phyloP scores from a whole-genome alignment of 306 rosid genomes.

The Ormosia emarginata region DNA sequence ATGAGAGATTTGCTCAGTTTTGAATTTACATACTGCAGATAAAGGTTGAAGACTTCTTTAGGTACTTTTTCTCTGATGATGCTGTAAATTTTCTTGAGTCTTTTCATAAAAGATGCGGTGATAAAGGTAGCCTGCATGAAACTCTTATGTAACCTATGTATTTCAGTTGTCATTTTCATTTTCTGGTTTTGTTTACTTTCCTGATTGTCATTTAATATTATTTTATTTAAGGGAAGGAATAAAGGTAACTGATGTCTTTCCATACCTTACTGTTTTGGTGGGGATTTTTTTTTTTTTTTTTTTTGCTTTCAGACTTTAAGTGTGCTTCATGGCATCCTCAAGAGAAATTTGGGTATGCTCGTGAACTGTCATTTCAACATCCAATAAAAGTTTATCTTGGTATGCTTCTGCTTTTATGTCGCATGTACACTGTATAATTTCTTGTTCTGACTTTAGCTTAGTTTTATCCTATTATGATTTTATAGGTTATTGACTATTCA shows the following conservation, averaged over 20 bases:
- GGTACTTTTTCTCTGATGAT: constrained; percentile 67
- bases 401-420: constrained; percentile 35
- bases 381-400: constrained; percentile 96
- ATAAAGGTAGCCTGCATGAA: constrained; percentile 66
- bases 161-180: constrained; percentile 16
- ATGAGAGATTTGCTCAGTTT: constrained; percentile 7
- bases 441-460: not conserved
- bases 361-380: constrained; percentile 84
- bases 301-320: constrained; percentile 56
- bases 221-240: constrained; percentile 9
- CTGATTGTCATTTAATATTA: constrained; percentile 3
- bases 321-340: constrained; percentile 69
- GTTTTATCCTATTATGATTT: constrained; percentile 10
- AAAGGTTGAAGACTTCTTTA: constrained; percentile 81
- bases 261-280: not conserved
- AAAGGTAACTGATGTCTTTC: not conserved
- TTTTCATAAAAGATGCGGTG: constrained; percentile 77
- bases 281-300: not conserved
- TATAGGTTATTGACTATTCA: not conserved
- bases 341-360: constrained; percentile 69
- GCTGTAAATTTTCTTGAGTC: constrained; percentile 55
- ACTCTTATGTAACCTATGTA: not conserved
- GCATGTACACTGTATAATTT: not conserved
- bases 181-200: not conserved
- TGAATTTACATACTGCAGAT: constrained; percentile 63